Evolutionary conservation across 108 stramenopile species (phyloP).

Genomic region (Aurantiochytrium sp.): DNA sequence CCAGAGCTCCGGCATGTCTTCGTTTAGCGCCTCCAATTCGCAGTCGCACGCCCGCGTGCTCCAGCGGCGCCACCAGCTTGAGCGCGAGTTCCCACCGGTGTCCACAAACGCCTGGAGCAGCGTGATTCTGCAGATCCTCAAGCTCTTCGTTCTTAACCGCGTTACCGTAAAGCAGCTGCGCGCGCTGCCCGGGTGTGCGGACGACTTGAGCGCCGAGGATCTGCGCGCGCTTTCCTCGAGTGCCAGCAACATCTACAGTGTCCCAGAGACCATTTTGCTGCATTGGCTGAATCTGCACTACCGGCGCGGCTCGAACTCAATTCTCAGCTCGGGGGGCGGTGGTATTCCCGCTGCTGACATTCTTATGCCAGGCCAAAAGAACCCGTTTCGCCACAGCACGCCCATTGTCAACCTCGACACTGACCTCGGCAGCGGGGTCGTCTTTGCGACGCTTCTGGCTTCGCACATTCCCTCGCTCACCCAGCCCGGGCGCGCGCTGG

Average conservation of each 20-base stretch:
- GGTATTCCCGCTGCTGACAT: background rate
- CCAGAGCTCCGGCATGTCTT: background rate
- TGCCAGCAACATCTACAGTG: slow-evolving; percentile 44
- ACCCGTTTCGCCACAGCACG: background rate
- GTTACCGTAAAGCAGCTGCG: slow-evolving; percentile 16
- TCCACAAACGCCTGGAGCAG: slow-evolving; percentile 20
- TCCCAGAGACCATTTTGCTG: slow-evolving; percentile 46
- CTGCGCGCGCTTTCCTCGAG: background rate
- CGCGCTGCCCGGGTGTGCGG: background rate
- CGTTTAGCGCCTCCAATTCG: background rate
- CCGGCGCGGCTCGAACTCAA: background rate
- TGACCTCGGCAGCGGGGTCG: background rate
- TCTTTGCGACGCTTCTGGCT: background rate
- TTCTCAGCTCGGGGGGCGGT: background rate
- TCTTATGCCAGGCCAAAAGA: background rate
- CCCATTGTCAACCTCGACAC: background rate
- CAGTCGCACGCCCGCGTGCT: background rate
- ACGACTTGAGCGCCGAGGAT: background rate
- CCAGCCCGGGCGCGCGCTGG: background rate
- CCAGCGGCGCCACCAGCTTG: background rate
- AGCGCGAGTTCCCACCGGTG: background rate
- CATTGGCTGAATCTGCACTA: slow-evolving; percentile 45
- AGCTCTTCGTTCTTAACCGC: background rate
- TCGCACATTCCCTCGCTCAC: background rate
- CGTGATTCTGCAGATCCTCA: background rate